Percentiles rank a stretch among this genome's conserved stretches.
These are phyloP conservation scores for Oryza punctata DNA, from an alignment of 176 grass and related monocot species.

Conservation along the genomic window DNA sequence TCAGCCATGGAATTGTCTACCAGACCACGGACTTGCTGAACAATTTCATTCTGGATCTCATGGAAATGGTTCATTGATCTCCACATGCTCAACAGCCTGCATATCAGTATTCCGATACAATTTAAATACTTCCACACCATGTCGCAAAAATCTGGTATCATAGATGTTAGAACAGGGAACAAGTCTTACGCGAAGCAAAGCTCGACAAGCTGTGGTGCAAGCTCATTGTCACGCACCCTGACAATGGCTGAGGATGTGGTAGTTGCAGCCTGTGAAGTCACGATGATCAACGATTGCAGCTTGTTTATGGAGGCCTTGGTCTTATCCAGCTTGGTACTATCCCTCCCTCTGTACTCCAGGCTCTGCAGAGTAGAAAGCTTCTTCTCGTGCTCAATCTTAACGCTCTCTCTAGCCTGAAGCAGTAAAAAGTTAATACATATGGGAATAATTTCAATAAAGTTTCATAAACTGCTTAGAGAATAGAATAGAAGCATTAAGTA, in stretches of 20 bases:
- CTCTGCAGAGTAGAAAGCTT: conserved; percentile 91
- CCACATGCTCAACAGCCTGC: conserved; percentile 93
- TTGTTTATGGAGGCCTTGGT: conserved; percentile 96
- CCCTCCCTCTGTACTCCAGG: conserved; percentile 81
- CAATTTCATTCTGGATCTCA: conserved; percentile 84
- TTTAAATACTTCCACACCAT: conserved; percentile 10
- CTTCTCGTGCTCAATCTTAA: conserved; percentile 96
- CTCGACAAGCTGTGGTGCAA: conserved; percentile 95
- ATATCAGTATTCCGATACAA: conserved; percentile 38
- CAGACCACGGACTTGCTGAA: conserved; percentile 92
- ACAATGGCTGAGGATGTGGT: conserved; percentile 92
- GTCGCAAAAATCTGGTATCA: conserved; percentile 24
- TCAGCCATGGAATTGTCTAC: conserved; percentile 73
- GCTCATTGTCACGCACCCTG: conserved; percentile 89
- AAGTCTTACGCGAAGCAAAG: conserved; percentile 83
- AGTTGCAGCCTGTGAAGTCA: conserved; percentile 90
- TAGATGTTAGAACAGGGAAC: neutral
- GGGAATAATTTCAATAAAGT: neutral
- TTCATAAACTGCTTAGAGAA: neutral
- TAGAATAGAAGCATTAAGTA: neutral
- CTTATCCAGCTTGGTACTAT: conserved; percentile 90
- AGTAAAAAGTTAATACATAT: conserved; percentile 12
- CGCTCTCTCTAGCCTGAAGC: conserved; percentile 80
- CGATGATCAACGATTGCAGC: conserved; percentile 89
- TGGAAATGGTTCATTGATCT: conserved; percentile 93